Conservation (phyloP, 1,284 basidiomycete genomes). For the Trichosporon asahii region DNA sequence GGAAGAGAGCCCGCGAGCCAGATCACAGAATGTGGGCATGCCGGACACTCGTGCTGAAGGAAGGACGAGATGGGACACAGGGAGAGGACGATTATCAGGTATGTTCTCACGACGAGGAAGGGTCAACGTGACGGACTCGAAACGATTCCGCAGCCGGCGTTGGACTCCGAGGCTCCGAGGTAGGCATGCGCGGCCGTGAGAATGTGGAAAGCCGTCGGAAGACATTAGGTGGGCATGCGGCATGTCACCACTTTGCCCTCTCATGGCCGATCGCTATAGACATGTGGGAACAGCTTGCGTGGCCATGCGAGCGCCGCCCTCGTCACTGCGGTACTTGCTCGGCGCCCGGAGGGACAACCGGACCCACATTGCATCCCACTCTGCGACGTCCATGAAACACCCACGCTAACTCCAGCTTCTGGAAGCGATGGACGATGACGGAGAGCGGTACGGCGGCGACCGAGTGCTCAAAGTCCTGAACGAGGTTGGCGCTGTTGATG, state of each 20-base stretch:
- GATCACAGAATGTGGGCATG: constrained; percentile 51
- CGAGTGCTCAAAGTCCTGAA: constrained; percentile 37
- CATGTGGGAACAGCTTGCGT: not conserved
- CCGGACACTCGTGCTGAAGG: constrained; percentile 35
- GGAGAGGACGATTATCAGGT: constrained; percentile 49
- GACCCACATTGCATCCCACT: not conserved
- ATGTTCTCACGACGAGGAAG: constrained; percentile 9
- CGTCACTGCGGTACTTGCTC: not conserved
- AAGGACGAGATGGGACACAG: constrained; percentile 43
- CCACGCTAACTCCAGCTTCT: constrained; percentile 29
- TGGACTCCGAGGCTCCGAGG: too few species aligned
- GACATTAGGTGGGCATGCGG: not conserved
- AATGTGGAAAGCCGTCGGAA: too few species aligned
- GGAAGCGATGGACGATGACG: constrained; percentile 46
- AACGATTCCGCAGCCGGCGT: too few species aligned
- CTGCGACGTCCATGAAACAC: not conserved
- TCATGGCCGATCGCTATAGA: too few species aligned
- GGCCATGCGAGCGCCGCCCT: not conserved
- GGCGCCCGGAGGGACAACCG: not conserved
- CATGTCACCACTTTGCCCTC: too few species aligned
- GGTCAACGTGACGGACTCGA: too few species aligned
- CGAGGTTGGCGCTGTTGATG: constrained; percentile 42
- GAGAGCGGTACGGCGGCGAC: constrained; percentile 48
- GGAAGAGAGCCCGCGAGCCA: constrained; percentile 40
- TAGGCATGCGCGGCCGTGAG: not conserved